A percentile compares a stretch with the other conserved stretches of the same genome.
phyloP scores from a whole-genome alignment of 495 filamentous ascomycete species.

The Penicillium chermesinum region DNA sequence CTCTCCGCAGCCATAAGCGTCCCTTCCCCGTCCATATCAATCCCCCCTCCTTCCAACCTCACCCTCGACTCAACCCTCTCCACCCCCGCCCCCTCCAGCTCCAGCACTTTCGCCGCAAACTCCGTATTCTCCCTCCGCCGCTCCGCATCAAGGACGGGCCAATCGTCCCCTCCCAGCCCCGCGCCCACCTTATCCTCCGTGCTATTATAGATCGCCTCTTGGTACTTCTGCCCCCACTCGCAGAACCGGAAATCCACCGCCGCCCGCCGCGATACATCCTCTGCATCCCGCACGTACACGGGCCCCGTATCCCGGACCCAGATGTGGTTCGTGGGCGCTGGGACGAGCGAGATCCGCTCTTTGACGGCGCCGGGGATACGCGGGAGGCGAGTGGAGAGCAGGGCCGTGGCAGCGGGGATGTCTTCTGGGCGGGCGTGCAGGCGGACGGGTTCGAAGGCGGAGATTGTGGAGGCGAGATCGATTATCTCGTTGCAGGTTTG shows the following conservation, averaged over 20 bases:
- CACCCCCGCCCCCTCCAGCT: conserved; percentile 9
- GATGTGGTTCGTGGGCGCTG: conserved; percentile 26
- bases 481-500: conserved; percentile 27
- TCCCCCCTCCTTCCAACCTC: conserved; percentile 28
- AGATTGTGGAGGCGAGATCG: conserved; percentile 26
- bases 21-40: conserved; percentile 33
- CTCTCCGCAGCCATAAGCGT: conserved; percentile 35
- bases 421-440: conserved; percentile 28
- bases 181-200: conserved; percentile 8
- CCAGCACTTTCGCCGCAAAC: conserved; percentile 26
- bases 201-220: conserved; percentile 13
- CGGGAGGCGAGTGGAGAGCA: conserved; percentile 12
- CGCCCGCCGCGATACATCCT: conserved; percentile 11
- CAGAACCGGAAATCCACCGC: conserved; percentile 32
- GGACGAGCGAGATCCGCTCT: conserved; percentile 16
- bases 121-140: conserved; percentile 18
- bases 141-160: conserved; percentile 17
- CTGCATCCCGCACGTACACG: conserved; percentile 25
- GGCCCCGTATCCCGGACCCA: conserved; percentile 36
- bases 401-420: conserved; percentile 7
- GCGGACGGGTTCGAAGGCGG: conserved; percentile 32
- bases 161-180: conserved; percentile 4
- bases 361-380: neutral
- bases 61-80: conserved; percentile 15
- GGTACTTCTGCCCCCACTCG: conserved; percentile 30